Base-by-base conservation (phyloP, 345 rosid species). In the Pistacia vera region DNA sequence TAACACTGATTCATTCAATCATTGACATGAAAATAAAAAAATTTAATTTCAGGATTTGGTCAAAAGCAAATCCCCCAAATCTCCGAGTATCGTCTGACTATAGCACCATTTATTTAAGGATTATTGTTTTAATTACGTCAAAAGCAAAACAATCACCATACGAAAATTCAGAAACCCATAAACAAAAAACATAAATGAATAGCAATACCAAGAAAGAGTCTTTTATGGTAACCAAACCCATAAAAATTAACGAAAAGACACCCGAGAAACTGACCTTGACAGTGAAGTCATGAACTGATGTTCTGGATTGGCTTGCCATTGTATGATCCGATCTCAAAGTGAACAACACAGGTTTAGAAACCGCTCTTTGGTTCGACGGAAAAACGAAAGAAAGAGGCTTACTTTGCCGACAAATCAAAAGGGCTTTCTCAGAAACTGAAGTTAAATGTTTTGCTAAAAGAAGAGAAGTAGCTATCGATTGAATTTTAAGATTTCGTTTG, bases 261-360 rank as follows among this genome's bases (percentile, higher is more conserved):
- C 17, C 20, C 22, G 36, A 25, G 17, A 44, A 70, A 46, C 82
- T 5, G 72, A 94, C 97, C 93, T 94, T 95, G 61, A 93, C 97
- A 58, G 92, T 91, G 91, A 95, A 92, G 70, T 91, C 95, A 57
- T 95, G 82, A 22, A 91, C 63, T 52, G 96, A 90, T n/a, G 83
- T 51, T 41, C 79, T 70, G 49, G 97, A 88, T 66, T 84, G 79
- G 79, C 85, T 65, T 51, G 97, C 97, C 97, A 95, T 93, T 0
- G 90, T 75, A 69, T 70, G 87, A 22, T 84, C 81, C 11, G 85
- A 85, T 81, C 90, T 81, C 60, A 68, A 73, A 83, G 73, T 12
- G 68, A 75, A 58, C 33, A 75, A 59, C 13, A 74, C 16, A 62
- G 75, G 67, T 58, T 78, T 81, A 14, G 73, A 81, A 73, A 46